A percentile compares a stretch with the other conserved stretches of the same genome.
phyloP scores from a whole-genome alignment of 129 eudicot species.

The Arctium lappa region DNA sequence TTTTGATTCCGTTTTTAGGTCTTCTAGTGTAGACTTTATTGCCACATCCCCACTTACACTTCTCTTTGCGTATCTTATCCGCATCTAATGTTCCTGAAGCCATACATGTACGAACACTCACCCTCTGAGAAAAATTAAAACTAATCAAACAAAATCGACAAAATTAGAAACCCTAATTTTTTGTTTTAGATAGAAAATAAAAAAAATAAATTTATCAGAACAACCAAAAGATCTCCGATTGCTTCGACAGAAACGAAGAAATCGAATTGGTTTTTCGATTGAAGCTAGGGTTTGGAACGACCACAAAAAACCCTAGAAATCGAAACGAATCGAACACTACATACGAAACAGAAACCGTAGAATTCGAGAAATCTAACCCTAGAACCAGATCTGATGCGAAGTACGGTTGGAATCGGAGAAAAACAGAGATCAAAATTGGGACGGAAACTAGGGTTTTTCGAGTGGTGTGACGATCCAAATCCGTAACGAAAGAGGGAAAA shows the following conservation, averaged over 20 bases:
- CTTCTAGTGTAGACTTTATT: conserved; percentile 64
- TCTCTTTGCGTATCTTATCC: conserved; percentile 44
- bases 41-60: conserved; percentile 46
- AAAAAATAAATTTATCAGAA: conserved; percentile 3
- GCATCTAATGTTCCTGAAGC: conserved; percentile 69
- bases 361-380: neutral
- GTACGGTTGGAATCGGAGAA: conserved; percentile 1
- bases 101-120: conserved; percentile 61
- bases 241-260: conserved; percentile 24
- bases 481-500: conserved; percentile 28
- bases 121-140: neutral
- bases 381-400: conserved; percentile 22
- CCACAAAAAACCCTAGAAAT: neutral
- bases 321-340: conserved; percentile 7
- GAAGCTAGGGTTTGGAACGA: conserved; percentile 34
- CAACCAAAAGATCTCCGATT: conserved; percentile 32
- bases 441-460: conserved; percentile 28
- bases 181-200: neutral
- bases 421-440: conserved; percentile 10
- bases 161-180: conserved; percentile 23
- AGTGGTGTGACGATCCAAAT: conserved; percentile 23
- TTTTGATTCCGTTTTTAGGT: conserved; percentile 16
- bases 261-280: conserved; percentile 14
- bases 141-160: neutral
- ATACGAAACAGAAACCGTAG: neutral